Percentiles rank a stretch among this genome's conserved stretches.
phyloP scores from a whole-genome alignment of 208 protist species.

The Acanthamoeba divionensis region DNA sequence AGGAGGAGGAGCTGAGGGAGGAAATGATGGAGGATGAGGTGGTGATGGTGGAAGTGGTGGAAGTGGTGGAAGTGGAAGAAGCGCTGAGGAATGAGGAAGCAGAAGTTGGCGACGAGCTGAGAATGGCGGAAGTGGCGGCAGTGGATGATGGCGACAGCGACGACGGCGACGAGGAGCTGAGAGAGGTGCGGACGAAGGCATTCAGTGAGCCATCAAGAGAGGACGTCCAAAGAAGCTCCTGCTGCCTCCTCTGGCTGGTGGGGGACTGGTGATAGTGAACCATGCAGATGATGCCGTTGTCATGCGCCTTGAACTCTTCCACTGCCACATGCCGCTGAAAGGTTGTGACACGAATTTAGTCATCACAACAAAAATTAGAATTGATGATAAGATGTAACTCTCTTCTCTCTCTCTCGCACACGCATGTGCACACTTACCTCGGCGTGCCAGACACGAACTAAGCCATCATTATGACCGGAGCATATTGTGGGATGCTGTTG shows the following conservation, averaged over 20 bases:
- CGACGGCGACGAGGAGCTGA: not conserved
- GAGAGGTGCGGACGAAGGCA: not conserved
- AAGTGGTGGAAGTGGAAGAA: not conserved
- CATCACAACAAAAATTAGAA: no score
- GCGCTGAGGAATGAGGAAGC: not conserved
- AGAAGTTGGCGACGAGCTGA: not conserved
- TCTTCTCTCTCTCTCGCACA: no score
- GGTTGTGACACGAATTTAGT: no score
- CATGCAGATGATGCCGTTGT: no score
- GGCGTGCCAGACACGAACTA: not conserved
- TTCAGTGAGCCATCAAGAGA: conserved; percentile 6
- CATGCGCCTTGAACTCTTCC: no score
- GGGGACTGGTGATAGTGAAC: no score
- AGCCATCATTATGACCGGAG: not conserved
- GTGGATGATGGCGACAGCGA: not conserved
- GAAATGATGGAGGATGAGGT: not conserved
- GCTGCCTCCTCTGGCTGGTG: no score
- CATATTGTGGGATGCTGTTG: not conserved
- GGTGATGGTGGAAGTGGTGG: not conserved
- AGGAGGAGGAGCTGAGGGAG: not conserved
- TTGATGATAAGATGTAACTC: no score
- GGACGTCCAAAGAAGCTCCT: not conserved
- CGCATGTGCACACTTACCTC: not conserved
- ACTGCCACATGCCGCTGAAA: no score
- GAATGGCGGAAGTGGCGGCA: not conserved